Evolutionary conservation across 805 yeast genomes (phyloP), one percentile per base, ranked within the genome.

Genomic region (Wickerhamomyces rabaulensis): DNA sequence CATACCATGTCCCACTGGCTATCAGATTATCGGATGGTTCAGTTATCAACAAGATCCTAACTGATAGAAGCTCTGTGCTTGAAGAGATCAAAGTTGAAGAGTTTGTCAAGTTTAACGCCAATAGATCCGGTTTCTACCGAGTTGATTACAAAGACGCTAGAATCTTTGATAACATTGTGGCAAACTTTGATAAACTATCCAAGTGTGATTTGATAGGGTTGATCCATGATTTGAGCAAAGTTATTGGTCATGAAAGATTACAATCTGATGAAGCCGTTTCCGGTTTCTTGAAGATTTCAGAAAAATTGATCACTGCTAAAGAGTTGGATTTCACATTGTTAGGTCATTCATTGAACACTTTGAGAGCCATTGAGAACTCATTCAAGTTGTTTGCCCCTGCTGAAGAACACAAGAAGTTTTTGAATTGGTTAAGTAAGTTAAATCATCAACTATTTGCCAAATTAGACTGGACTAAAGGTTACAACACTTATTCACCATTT

Each of bases 1-100:
- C 84, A 4, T 84, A 69, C 57, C 84, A 81, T 51, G 66, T 84
- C 40, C 91, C 92, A 4, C 60, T 86, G 40, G 62, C 71, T 3
- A 60, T 79, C 33, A 72, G 65, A 41, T 53, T 67, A 2, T 44
- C 40, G 21, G 69, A 62, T 61, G 75, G 65, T 3, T 58, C 67
- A 20, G 50, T 67, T 1, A 61, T 62, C 23, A 71, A 73, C 52
- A 63, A 68, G 39, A 50, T 79, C 42, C 45, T 76, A 55, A 70
- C 71, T 7, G 82, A 76, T 49, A 60, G 79, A 52, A 64, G 56
- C 37, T 15, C 47, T 31, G 49, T 47, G 39, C 55, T 63, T 54
- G 53, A 27, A 8, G 52, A 52, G 6, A 44, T 59, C 35, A 47
- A 49, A 4, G n/a, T 52, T 0, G 55, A 61, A 1, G 63, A 64